phyloP scores from a whole-genome alignment of 2,329 filamentous ascomycete species.

The Pseudomassariella vexata region DNA sequence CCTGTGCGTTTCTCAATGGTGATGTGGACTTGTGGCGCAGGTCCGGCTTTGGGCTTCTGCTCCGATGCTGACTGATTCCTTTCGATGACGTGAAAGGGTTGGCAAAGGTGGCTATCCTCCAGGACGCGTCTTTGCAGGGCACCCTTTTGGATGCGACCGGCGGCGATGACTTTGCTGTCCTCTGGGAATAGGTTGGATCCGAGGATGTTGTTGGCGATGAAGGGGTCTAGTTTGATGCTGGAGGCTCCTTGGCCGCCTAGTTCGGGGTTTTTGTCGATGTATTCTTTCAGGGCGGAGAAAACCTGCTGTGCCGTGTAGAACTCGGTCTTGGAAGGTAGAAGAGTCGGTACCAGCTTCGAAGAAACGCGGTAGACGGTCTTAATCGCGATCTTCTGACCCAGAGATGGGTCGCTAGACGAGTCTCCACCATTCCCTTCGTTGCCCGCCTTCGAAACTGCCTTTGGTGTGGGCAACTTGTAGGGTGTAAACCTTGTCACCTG shows the following conservation, averaged over 20 bases:
- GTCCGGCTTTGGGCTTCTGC: constrained; percentile 55
- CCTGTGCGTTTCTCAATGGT: constrained; percentile 59
- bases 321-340: constrained; percentile 29
- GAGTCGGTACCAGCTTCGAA: constrained; percentile 30
- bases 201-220: constrained; percentile 57
- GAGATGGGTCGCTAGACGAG: constrained; percentile 1
- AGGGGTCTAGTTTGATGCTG: constrained; percentile 55
- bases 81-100: constrained; percentile 5
- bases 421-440: constrained; percentile 1
- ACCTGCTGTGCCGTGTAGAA: constrained; percentile 57
- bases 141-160: constrained; percentile 6
- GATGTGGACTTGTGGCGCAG: constrained; percentile 54
- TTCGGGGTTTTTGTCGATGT: constrained; percentile 52
- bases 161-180: constrained; percentile 46
- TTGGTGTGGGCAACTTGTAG: constrained; percentile 49
- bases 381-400: constrained; percentile 13
- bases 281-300: constrained; percentile 48
- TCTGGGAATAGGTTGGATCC: constrained; percentile 31
- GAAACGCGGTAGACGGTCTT: constrained; percentile 15
- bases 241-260: constrained; percentile 53
- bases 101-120: constrained; percentile 6
- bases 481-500: constrained; percentile 51
- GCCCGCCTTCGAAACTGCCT: constrained; percentile 18
- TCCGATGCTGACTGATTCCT: constrained; percentile 1
- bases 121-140: constrained; percentile 7